Evolutionary conservation across 352 stramenopile species (phyloP).

Genomic region (Phytophthora cajani): DNA sequence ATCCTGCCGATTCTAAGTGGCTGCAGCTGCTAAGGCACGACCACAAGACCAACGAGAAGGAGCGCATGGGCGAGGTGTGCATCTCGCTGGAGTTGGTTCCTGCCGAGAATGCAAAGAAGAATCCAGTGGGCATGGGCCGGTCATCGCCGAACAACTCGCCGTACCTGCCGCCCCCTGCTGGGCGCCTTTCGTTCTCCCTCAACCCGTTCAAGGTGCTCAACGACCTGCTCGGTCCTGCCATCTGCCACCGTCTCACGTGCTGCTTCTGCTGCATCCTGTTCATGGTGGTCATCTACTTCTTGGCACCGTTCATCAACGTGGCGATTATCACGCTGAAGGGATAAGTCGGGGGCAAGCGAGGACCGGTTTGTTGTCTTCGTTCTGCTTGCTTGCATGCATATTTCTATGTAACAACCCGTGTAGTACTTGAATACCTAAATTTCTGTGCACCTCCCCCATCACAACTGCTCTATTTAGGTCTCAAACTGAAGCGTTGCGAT

Average conservation of each 20-base stretch:
- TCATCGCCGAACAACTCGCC: constrained; percentile 93
- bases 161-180: constrained; percentile 90
- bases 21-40: constrained; percentile 84
- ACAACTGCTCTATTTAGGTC: not conserved
- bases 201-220: constrained; percentile 93
- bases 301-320: constrained; percentile 87
- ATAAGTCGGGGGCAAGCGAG: constrained; percentile 14
- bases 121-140: constrained; percentile 83
- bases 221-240: constrained; percentile 85
- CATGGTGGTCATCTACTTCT: constrained; percentile 88
- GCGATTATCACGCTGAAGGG: constrained; percentile 77
- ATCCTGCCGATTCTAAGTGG: constrained; percentile 86
- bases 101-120: constrained; percentile 81
- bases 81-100: constrained; percentile 91
- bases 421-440: constrained; percentile 31
- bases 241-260: constrained; percentile 87
- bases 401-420: constrained; percentile 14
- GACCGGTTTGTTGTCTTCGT: constrained; percentile 6
- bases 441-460: constrained; percentile 6
- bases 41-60: constrained; percentile 81
- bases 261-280: constrained; percentile 87
- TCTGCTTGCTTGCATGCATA: constrained; percentile 14
- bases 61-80: constrained; percentile 89
- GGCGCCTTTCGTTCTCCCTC: constrained; percentile 90
- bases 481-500: not conserved